phyloP scores from a whole-genome alignment of 2,329 filamentous ascomycete genomes.

The Xylaria sp. region DNA sequence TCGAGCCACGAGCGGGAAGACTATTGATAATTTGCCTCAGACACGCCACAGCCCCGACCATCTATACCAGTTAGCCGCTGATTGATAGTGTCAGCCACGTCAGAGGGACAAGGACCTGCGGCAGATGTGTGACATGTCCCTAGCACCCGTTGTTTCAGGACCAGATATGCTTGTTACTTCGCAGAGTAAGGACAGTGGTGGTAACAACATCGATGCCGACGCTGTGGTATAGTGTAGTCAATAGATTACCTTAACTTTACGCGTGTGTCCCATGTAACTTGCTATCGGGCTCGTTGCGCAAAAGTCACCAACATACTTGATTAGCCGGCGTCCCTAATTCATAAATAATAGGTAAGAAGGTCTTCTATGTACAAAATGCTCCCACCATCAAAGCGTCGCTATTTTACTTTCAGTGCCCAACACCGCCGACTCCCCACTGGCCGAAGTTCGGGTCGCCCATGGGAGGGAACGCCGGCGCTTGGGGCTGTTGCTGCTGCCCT shows the following conservation, averaged over 20 bases:
- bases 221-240: no score
- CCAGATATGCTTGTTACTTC: not conserved
- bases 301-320: no score
- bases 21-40: constrained; percentile 1
- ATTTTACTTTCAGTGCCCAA: constrained; percentile 31
- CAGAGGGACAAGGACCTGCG: constrained; percentile 13
- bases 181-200: no score
- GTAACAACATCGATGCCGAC: no score
- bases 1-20: no score
- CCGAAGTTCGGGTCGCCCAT: constrained; percentile 68
- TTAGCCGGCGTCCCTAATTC: not conserved
- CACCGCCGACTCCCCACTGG: constrained; percentile 55
- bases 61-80: not conserved
- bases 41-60: constrained; percentile 1
- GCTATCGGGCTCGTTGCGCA: no score
- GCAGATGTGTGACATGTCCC: constrained; percentile 23
- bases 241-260: no score
- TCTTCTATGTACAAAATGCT: constrained; percentile 21
- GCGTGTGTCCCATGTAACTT: no score
- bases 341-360: not conserved
- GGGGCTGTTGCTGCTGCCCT: constrained; percentile 24
- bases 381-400: not conserved
- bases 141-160: constrained; percentile 21
- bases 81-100: not conserved
- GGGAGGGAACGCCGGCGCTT: constrained; percentile 44